Conservation (phyloP, 441 rosid species). For the Bocquillonia castaneifolia region DNA sequence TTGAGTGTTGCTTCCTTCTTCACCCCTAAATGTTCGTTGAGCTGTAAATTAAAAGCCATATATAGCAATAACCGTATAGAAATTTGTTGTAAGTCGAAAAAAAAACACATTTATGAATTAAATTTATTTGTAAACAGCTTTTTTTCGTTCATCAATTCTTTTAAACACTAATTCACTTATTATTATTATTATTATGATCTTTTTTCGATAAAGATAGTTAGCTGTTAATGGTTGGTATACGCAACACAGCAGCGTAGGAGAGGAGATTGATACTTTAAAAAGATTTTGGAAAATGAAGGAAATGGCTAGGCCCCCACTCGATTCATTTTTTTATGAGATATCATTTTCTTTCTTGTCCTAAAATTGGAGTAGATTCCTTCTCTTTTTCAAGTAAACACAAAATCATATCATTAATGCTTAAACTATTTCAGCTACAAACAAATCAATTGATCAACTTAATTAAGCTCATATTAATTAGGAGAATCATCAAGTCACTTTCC, state of each 20-base stretch:
- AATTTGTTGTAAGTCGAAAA: slow-evolving; percentile 3
- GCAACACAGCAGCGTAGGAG: too few relatives aligned
- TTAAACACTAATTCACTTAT: background rate
- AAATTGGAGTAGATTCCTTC: background rate
- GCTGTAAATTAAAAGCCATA: slow-evolving; percentile 28
- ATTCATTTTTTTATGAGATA: background rate
- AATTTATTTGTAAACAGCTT: slow-evolving; percentile 4
- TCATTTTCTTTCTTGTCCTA: background rate
- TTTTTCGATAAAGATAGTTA: too few relatives aligned
- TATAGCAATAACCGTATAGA: slow-evolving; percentile 10
- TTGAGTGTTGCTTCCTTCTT: slow-evolving; percentile 16
- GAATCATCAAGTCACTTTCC: background rate
- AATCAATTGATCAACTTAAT: background rate
- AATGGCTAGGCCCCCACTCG: too few relatives aligned
- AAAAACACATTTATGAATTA: slow-evolving; percentile 5
- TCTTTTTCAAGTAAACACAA: background rate
- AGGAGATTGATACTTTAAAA: too few relatives aligned
- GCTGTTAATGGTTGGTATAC: too few relatives aligned
- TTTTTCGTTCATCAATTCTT: background rate
- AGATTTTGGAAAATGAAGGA: too few relatives aligned
- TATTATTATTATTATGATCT: background rate
- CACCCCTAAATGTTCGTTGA: slow-evolving; percentile 10
- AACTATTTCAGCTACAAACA: background rate
- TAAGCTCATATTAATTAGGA: too few relatives aligned
- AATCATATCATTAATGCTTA: background rate